Evolutionary conservation across 78 protist genomes (phyloP).

Genomic region (Planoprotostelium fungivorum): DNA sequence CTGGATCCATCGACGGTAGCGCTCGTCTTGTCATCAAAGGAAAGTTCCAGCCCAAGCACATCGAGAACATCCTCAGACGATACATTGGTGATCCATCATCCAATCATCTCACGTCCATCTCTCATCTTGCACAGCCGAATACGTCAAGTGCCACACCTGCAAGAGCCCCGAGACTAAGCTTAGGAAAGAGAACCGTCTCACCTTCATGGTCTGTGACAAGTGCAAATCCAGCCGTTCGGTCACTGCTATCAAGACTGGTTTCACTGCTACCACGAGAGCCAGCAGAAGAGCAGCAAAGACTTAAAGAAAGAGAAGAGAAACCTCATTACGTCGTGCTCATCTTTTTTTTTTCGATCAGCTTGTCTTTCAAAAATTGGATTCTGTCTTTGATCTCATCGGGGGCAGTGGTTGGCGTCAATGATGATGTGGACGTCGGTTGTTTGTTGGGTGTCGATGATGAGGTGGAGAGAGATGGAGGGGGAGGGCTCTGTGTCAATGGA

Average conservation of each 20-base stretch:
- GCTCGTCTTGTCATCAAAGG: constrained; percentile 87
- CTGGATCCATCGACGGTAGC: constrained; percentile 88
- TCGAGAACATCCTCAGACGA: constrained; percentile 83
- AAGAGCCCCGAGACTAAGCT: constrained; percentile 76
- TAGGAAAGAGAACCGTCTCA: constrained; percentile 79
- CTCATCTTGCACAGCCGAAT: constrained; percentile 58
- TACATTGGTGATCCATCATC: constrained; percentile 55
- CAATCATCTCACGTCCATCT: not conserved
- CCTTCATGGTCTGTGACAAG: constrained; percentile 77
- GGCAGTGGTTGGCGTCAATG: no score
- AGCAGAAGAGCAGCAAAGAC: not conserved
- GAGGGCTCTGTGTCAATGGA: not conserved
- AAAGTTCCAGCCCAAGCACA: constrained; percentile 82
- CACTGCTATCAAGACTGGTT: constrained; percentile 82
- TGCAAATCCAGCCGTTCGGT: constrained; percentile 82
- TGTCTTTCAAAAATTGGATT: not conserved
- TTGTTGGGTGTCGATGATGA: no score
- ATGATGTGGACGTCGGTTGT: no score
- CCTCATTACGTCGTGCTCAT: no score
- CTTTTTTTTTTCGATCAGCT: not conserved
- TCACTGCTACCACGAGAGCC: not conserved
- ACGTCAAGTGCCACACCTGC: constrained; percentile 91
- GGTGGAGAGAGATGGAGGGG: no score
- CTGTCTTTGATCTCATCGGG: not conserved
- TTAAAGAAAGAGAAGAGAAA: no score